Evolutionary conservation across 2,329 filamentous ascomycete species (phyloP), one percentile per base, ranked within the genome.

Genomic region (Aspergillus ustus): DNA sequence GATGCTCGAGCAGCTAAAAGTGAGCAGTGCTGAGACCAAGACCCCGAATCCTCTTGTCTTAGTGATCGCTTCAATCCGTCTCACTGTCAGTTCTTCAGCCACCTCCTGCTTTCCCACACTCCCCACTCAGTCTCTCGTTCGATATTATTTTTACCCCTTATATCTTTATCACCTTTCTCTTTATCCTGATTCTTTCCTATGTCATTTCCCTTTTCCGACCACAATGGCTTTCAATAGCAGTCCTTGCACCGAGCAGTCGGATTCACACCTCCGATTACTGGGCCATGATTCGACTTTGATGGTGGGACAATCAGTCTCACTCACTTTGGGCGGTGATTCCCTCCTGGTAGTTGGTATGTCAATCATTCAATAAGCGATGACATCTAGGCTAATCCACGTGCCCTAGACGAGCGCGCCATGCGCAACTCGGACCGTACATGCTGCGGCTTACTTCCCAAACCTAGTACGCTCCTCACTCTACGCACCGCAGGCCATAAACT

Each of bases 321-420:
- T 90, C 53, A 88, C 85, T 1, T 77, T 90, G 46, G 84, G 82
- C 20, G 84, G 83, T 1, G 86, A 90, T 68, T 82, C 85, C 31
- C 78, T 90, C 54, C 81, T 87, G 64, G 80, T 90, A 13, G 73
- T 85, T 57, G 85, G 86, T 87, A 78, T 61, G 77, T 61, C 34
- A 49, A 53, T 51, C 34, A 4, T 31, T 51, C 64, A 54, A 62
- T 62, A 20, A 53, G 48, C 29, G 15, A 46, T 56, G 13, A n/a
- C 22, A 17, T 11, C 29, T 48, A 60, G 44, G 50, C 63, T 55
- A 52, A 48, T 17, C 48, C n/a, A 40, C 17, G 45, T 34, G 43
- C 20, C 46, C 51, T 63, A 84, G 86, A 88, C 73, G 83, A 88
- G 69, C 81, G 81, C 43, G 77, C 84, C 57, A 76, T 79, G 65